Base-by-base conservation (phyloP, 176 grass and related monocot species). In the Leersia perrieri region DNA sequence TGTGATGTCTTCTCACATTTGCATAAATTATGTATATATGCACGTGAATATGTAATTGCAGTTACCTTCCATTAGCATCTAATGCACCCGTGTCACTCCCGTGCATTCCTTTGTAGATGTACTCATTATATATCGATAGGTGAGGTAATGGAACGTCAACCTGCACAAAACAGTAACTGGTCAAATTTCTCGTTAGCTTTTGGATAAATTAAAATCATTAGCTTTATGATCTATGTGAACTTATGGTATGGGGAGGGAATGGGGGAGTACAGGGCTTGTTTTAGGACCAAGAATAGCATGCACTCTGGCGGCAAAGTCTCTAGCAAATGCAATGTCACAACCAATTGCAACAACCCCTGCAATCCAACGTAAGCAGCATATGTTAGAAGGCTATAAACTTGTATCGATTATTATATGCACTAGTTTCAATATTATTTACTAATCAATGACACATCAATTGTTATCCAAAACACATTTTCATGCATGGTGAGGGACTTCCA, bases 21-120 rank as follows among this genome's bases (percentile, higher is more conserved):
- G 11, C 1, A 9, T 16, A 4, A 47, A 15, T 28, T 62, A 63
- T 53, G 42, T 55, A 81, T 20, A 71, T 51, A 31, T 36, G 27
- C 63, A 25, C 23, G 34, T n/a, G n/a, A n/a, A n/a, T n/a, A n/a
- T 36, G 34, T 44, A n/a, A 57, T 84, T 7, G 33, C 36, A 79
- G 16, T 57, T 97, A 94, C 94, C 89, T 88, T 77, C 89, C 91
- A 67, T 92, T 34, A 53, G 53, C 63, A 38, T 94, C 85, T 11
- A 80, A 91, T 60, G 79, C 87, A 29, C 84, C 89, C 20, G 91
- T 86, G 68, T 94, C 91, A 78, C 94, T 90, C 44, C 85, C 76
- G 83, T 97, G 94, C 70, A 86, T 94, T 6, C 65, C 91, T 60
- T 33, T 92, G 12, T 87, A 64, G 35, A 97, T 94, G 66, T 82